Percentiles rank a stretch among this genome's conserved stretches.
Conservation (phyloP, 2,329 filamentous ascomycete species). For the Neocucurbitaria cava region DNA sequence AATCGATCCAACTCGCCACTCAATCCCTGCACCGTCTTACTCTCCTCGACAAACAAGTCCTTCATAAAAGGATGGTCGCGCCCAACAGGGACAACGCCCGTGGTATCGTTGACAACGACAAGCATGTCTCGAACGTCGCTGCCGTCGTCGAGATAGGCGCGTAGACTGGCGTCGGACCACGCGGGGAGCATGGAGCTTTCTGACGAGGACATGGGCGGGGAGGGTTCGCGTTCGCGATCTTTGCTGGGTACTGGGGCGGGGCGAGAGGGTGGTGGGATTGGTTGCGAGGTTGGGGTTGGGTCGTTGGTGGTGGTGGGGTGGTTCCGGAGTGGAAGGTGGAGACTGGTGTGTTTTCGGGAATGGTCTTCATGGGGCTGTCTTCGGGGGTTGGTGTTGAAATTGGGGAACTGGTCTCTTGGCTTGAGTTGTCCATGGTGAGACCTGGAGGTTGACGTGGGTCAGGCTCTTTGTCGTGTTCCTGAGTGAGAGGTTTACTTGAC, state of each 20-base stretch:
- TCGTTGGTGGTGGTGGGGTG: conserved; percentile 33
- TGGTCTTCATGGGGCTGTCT: conserved; percentile 39
- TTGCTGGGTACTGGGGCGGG: conserved; percentile 45
- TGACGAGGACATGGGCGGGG: conserved; percentile 41
- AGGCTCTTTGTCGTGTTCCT: conserved; percentile 33
- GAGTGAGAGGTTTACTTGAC: conserved; percentile 25
- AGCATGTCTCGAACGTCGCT: conserved; percentile 89
- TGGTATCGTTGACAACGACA: conserved; percentile 91
- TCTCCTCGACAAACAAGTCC: conserved; percentile 84
- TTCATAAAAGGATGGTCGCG: conserved; percentile 86
- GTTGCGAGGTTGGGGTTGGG: conserved; percentile 20
- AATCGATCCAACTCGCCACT: conserved; percentile 88
- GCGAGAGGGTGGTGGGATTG: conserved; percentile 39
- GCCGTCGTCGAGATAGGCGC: conserved; percentile 89
- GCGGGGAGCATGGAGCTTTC: conserved; percentile 64
- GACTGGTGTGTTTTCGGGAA: conserved; percentile 32
- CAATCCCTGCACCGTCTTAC: conserved; percentile 84
- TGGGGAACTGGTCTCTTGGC: conserved; percentile 62
- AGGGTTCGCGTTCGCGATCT: conserved; percentile 25
- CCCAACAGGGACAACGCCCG: conserved; percentile 77
- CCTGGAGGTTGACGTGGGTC: conserved; percentile 62
- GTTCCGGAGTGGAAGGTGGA: conserved; percentile 23
- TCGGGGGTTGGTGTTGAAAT: conserved; percentile 45
- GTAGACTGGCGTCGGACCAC: conserved; percentile 87
- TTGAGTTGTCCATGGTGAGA: conserved; percentile 74